These are phyloP conservation scores for Aphanomyces stellatus DNA, from an alignment of 352 stramenopile species.

Conservation along the genomic window DNA sequence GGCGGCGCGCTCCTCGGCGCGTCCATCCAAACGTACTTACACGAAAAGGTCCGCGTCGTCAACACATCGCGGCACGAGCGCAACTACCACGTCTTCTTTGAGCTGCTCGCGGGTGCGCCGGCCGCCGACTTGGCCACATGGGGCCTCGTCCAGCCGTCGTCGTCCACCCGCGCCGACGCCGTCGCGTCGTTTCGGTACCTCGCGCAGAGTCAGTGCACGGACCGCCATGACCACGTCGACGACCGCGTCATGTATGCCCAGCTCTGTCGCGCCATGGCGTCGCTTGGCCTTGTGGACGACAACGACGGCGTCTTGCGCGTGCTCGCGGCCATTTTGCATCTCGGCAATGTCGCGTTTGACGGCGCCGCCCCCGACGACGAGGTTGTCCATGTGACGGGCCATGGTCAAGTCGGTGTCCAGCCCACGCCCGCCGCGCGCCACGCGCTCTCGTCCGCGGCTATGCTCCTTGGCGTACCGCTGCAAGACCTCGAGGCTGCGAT, in stretches of 20 bases:
- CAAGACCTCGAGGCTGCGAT: constrained; percentile 62
- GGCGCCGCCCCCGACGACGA: constrained; percentile 42
- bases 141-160: constrained; percentile 32
- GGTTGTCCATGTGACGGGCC: no score
- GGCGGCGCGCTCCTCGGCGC: constrained; percentile 64
- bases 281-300: constrained; percentile 78
- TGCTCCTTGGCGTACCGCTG: constrained; percentile 60
- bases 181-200: constrained; percentile 66
- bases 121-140: constrained; percentile 42
- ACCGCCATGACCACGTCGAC: constrained; percentile 65
- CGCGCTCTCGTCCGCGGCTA: constrained; percentile 59
- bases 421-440: constrained; percentile 44
- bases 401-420: no score
- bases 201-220: constrained; percentile 80
- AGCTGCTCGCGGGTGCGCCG: constrained; percentile 60
- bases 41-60: constrained; percentile 91
- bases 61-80: constrained; percentile 72
- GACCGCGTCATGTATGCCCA: constrained; percentile 72
- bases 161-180: constrained; percentile 28
- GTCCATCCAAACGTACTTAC: constrained; percentile 89
- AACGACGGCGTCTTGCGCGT: constrained; percentile 74
- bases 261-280: constrained; percentile 70
- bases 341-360: constrained; percentile 83
- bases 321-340: constrained; percentile 78
- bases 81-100: constrained; percentile 86